These are phyloP conservation scores for Pythium rhizo-oryzae DNA, from an alignment of 352 stramenopile species.

Conservation along the genomic window DNA sequence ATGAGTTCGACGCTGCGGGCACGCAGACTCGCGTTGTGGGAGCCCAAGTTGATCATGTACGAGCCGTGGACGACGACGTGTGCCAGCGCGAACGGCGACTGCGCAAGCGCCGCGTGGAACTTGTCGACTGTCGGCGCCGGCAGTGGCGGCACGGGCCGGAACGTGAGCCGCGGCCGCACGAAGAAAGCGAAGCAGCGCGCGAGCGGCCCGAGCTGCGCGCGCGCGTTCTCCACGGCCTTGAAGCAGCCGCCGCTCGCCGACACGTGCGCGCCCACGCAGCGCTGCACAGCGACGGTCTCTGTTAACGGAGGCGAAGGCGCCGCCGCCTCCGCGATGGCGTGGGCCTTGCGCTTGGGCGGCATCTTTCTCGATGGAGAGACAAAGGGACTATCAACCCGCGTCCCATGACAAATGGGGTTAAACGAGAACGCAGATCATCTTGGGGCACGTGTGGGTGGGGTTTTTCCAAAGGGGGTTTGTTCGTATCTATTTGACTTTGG, in stretches of 20 bases:
- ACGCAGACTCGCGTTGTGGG: conserved; percentile 36
- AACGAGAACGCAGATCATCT: no score
- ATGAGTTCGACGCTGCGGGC: conserved; percentile 41
- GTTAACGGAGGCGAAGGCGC: no score
- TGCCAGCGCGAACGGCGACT: conserved; percentile 21
- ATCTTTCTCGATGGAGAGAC: no score
- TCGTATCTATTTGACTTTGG: conserved; percentile 18
- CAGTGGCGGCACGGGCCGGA: conserved; percentile 27
- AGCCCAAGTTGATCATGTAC: conserved; percentile 46
- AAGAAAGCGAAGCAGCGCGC: conserved; percentile 43
- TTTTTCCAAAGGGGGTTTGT: background rate
- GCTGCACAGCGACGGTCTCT: background rate
- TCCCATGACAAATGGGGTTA: no score
- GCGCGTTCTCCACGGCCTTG: conserved; percentile 34
- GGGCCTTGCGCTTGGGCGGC: no score
- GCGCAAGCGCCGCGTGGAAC: conserved; percentile 27
- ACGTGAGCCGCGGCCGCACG: conserved; percentile 42
- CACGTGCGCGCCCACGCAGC: conserved; percentile 40
- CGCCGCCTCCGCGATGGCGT: no score
- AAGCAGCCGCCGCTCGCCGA: conserved; percentile 38
- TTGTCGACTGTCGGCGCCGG: background rate
- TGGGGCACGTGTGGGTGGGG: background rate
- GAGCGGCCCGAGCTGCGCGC: conserved; percentile 31
- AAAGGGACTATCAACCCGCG: no score
- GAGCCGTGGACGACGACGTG: conserved; percentile 48